These are phyloP conservation scores for Parietaria judaica DNA, from an alignment of 306 rosid genomes.

Conservation along the genomic window DNA sequence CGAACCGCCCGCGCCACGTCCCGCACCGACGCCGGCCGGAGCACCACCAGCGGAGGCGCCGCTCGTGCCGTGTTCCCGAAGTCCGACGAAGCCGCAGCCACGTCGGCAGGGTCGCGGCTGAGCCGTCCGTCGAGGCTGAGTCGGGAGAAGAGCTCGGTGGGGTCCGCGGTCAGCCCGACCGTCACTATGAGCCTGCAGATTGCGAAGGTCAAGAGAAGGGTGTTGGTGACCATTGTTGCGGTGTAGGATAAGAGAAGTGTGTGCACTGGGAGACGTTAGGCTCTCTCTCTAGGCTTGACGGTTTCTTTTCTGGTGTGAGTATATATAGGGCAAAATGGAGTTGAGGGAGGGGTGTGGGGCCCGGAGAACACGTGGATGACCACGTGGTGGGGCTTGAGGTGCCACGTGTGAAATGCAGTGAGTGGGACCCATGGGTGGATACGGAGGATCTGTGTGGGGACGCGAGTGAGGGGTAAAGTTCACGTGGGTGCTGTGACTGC, in stretches of 20 bases:
- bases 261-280: too few relatives aligned
- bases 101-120: slow-evolving; percentile 36
- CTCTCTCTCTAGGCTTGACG: neutral
- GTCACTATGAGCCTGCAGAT: slow-evolving; percentile 49
- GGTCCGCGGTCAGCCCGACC: slow-evolving; percentile 49
- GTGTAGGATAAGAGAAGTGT: slow-evolving; percentile 12
- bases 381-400: slow-evolving; percentile 34
- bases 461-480: slow-evolving; percentile 23
- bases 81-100: slow-evolving; percentile 53
- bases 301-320: too few relatives aligned
- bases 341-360: neutral
- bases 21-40: slow-evolving; percentile 51
- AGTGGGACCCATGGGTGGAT: slow-evolving; percentile 28
- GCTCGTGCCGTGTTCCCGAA: slow-evolving; percentile 51
- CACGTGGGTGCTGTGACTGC: slow-evolving; percentile 56
- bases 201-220: slow-evolving; percentile 47
- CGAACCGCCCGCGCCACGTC: slow-evolving; percentile 43
- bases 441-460: slow-evolving; percentile 81
- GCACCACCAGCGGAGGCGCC: slow-evolving; percentile 41
- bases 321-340: slow-evolving; percentile 41
- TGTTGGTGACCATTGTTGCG: slow-evolving; percentile 28
- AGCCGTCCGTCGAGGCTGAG: slow-evolving; percentile 51
- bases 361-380: slow-evolving; percentile 25
- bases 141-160: slow-evolving; percentile 49
- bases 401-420: slow-evolving; percentile 39